phyloP scores from a whole-genome alignment of 768 basidiomycete species.

The Tricholoma sp. region DNA sequence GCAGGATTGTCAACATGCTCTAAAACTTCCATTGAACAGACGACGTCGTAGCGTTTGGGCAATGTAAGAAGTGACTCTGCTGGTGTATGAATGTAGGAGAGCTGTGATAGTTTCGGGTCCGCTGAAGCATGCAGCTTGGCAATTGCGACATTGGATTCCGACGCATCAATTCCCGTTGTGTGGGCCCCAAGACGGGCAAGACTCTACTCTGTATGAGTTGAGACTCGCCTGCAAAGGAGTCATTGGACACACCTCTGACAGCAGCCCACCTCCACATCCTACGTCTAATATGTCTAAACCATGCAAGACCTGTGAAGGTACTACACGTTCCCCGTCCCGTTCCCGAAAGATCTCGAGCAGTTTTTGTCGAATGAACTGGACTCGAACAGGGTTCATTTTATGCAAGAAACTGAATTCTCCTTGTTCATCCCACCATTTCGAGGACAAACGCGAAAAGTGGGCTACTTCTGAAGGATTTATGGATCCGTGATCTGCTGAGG shows the following conservation, averaged over 20 bases:
- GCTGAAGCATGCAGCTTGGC: slow-evolving; percentile 76
- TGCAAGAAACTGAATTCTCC: slow-evolving; percentile 89
- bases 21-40: slow-evolving; percentile 96
- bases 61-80: slow-evolving; percentile 72
- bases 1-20: slow-evolving; percentile 96
- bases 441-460: slow-evolving; percentile 76
- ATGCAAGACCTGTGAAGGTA: slow-evolving; percentile 37
- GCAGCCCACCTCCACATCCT: slow-evolving; percentile 92
- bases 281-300: slow-evolving; percentile 82
- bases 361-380: slow-evolving; percentile 80
- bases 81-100: slow-evolving; percentile 61
- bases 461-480: slow-evolving; percentile 73
- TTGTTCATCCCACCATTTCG: slow-evolving; percentile 87
- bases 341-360: slow-evolving; percentile 59
- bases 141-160: slow-evolving; percentile 79
- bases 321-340: slow-evolving; percentile 33
- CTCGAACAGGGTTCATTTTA: slow-evolving; percentile 89
- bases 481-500: slow-evolving; percentile 21
- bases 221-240: neutral
- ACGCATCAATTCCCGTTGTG: slow-evolving; percentile 93
- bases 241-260: slow-evolving; percentile 68
- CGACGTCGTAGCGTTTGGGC: slow-evolving; percentile 74
- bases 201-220: slow-evolving; percentile 46
- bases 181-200: slow-evolving; percentile 82
- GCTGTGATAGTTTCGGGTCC: slow-evolving; percentile 57